These are phyloP conservation scores for Lachnellula arida DNA, from an alignment of 2,329 filamentous ascomycete genomes.

Conservation along the genomic window DNA sequence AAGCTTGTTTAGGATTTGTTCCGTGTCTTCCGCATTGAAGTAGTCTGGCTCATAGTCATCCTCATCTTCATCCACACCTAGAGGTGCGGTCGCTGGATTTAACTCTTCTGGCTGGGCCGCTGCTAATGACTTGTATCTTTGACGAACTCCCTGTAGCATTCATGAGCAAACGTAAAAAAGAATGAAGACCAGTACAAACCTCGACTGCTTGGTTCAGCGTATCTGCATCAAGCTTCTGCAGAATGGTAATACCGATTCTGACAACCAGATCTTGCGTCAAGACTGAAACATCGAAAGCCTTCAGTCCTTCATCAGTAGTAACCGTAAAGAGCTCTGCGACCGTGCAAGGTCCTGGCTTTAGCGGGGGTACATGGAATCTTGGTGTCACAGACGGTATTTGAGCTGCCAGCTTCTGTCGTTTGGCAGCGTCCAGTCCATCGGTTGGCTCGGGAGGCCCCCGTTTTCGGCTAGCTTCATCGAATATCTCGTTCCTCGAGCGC, in stretches of 20 bases:
- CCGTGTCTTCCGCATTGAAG: slow-evolving; percentile 64
- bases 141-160: slow-evolving; percentile 44
- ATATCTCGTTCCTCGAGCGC: slow-evolving; percentile 70
- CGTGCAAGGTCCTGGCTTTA: slow-evolving; percentile 71
- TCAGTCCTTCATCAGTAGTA: slow-evolving; percentile 68
- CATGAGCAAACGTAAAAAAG: slow-evolving; percentile 7
- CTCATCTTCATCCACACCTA: slow-evolving; percentile 72
- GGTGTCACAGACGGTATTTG: slow-evolving; percentile 33
- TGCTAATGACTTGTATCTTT: slow-evolving; percentile 37
- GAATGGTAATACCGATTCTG: slow-evolving; percentile 74
- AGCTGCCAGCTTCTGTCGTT: slow-evolving; percentile 68
- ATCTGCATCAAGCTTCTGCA: slow-evolving; percentile 65
- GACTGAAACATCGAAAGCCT: slow-evolving; percentile 75
- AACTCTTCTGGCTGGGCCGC: slow-evolving; percentile 31
- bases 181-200: slow-evolving; percentile 40
- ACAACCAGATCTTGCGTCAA: slow-evolving; percentile 72
- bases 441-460: slow-evolving; percentile 66
- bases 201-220: slow-evolving; percentile 70
- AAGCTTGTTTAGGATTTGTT: slow-evolving; percentile 73
- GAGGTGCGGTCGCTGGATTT: slow-evolving; percentile 54
- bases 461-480: slow-evolving; percentile 77
- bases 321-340: slow-evolving; percentile 84
- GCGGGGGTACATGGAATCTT: slow-evolving; percentile 49
- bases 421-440: slow-evolving; percentile 69
- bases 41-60: slow-evolving; percentile 93